phyloP scores from a whole-genome alignment of 2,329 filamentous ascomycete species.

The Diaporthe aspalathi region DNA sequence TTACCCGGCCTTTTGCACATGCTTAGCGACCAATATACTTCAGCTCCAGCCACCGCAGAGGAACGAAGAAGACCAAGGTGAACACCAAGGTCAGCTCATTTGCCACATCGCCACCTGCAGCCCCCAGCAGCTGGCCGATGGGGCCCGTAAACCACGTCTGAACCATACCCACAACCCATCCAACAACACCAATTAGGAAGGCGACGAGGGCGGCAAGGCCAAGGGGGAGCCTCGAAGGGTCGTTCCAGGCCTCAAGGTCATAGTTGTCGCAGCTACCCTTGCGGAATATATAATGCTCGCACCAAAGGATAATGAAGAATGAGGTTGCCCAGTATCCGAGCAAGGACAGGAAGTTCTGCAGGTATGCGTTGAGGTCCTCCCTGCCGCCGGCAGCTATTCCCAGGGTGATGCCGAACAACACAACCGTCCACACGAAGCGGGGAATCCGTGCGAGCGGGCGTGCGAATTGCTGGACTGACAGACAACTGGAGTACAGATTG shows the following conservation, averaged over 20 bases:
- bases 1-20: not conserved
- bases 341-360: conserved; percentile 60
- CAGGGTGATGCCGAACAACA: conserved; percentile 58
- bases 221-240: conserved; percentile 54
- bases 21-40: conserved; percentile 55
- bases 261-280: conserved; percentile 55
- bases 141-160: conserved; percentile 66
- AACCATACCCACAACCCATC: conserved; percentile 69
- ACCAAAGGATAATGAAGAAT: conserved; percentile 59
- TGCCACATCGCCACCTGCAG: conserved; percentile 60
- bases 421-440: conserved; percentile 59
- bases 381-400: conserved; percentile 55
- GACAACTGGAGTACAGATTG: conserved; percentile 53
- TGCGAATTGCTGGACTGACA: conserved; percentile 54
- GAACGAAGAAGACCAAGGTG: conserved; percentile 58
- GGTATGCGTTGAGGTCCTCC: conserved; percentile 54
- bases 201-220: conserved; percentile 56
- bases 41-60: conserved; percentile 60
- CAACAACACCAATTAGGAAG: conserved; percentile 57
- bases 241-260: conserved; percentile 61
- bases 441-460: conserved; percentile 56
- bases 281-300: conserved; percentile 61
- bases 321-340: conserved; percentile 62
- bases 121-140: conserved; percentile 56
- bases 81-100: conserved; percentile 64